Evolutionary conservation across 352 stramenopile genomes (phyloP).

Genomic region (Globisporangium abappressorium): DNA sequence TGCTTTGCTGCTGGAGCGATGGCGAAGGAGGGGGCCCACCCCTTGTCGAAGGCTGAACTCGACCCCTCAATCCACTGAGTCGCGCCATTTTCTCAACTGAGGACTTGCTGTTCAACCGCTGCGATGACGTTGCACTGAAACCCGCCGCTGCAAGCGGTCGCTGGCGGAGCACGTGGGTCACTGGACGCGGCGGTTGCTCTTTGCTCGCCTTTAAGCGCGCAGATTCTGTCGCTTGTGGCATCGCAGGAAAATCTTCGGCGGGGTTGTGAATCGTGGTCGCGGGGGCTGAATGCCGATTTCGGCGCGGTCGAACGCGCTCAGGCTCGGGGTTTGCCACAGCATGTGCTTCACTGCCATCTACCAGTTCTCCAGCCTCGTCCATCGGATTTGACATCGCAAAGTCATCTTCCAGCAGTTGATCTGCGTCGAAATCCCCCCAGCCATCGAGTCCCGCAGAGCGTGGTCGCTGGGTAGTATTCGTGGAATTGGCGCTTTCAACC

Average conservation of each 20-base stretch:
- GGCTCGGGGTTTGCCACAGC: background rate
- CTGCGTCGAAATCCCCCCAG: conserved; percentile 60
- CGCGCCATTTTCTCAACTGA: background rate
- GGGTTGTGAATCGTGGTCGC: conserved; percentile 6
- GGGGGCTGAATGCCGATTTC: conserved; percentile 8
- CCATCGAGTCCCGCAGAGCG: conserved; percentile 22
- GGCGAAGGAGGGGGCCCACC: background rate
- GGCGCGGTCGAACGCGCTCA: background rate
- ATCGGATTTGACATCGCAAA: background rate
- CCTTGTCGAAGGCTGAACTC: conserved; percentile 10
- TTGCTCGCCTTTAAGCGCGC: conserved; percentile 1
- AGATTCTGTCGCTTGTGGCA: conserved; percentile 3
- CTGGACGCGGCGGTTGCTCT: conserved; percentile 9
- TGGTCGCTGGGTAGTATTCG: background rate
- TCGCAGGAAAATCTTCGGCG: conserved; percentile 9
- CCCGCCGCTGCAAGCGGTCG: conserved; percentile 28
- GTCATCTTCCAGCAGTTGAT: conserved; percentile 36
- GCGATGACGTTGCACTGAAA: conserved; percentile 11
- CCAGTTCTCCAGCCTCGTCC: conserved; percentile 10
- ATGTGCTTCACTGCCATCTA: conserved; percentile 8
- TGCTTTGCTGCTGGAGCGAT: background rate
- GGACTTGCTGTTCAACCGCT: background rate
- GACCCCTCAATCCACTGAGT: conserved; percentile 1
- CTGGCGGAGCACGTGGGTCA: conserved; percentile 29
- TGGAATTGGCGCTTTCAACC: background rate